Evolutionary conservation across 2,329 filamentous ascomycete species (phyloP), one percentile per base, ranked within the genome.

Genomic region (Elsinoe australis): DNA sequence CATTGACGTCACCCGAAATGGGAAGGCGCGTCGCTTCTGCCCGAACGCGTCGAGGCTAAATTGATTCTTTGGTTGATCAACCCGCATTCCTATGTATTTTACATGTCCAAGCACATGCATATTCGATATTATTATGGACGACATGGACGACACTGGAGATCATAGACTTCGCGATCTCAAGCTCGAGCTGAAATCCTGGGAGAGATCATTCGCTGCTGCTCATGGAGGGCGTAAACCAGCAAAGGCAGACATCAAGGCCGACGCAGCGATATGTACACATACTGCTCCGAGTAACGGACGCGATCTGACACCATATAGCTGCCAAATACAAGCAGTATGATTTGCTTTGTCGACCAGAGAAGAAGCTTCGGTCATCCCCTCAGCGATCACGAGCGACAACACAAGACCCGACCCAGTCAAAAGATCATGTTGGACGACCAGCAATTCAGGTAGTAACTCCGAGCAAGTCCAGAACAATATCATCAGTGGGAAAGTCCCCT

Each of bases 241-340:
- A 42, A 75, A 83, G 50, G 76, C 80, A n/a, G 84, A 87, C 58
- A 88, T 90, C 69, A 88, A 87, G 66, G 72, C 74, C 46, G 80
- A 86, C 57, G 73, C 76, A 5, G 74, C 75, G 0, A 87, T 89
- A 58, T 82, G 84, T 87, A 74, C 32, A 46, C 19, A 19, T n/a
- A 14, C n/a, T 15, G 12, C 19, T 39, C 15, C 52, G 47, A n/a
- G 32, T 17, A 12, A 49, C 34, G 47, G 9, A 18, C 4, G 39
- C 2, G 2, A 18, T 29, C 3, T 14, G n/a, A 35, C 31, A 18
- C 42, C 24, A 29, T 5, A 31, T 55, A 85, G 82, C 80, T 29
- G 71, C 71, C 38, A 88, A 87, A 60, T 90, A 90, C 65, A 87
- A 84, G 61, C 75, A 84, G 53, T 89, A 88, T 65, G 80, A 82